Conservation (phyloP, 495 filamentous ascomycete species). For the Platismatia glauca region DNA sequence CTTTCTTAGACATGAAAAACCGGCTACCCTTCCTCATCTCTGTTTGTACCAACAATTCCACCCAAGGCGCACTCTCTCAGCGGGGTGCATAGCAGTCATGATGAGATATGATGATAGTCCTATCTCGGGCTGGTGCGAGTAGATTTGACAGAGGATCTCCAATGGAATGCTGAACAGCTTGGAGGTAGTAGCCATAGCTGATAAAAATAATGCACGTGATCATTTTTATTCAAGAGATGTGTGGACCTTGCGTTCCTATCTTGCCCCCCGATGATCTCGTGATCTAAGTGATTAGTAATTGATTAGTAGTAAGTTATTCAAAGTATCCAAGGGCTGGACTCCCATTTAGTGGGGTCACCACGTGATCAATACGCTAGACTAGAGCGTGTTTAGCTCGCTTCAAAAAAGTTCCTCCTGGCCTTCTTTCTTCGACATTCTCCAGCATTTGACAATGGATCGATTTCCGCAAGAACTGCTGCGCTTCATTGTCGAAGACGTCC, state of each 20-base stretch:
- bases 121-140: slow-evolving; percentile 1
- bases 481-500: background rate
- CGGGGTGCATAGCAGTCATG: too few species aligned
- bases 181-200: background rate
- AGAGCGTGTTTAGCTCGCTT: background rate
- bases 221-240: background rate
- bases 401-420: background rate
- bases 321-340: too few species aligned
- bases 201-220: too few species aligned
- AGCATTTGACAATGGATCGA: background rate
- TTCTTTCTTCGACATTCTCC: background rate
- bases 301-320: too few species aligned
- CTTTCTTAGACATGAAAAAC: background rate
- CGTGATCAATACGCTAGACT: too few species aligned
- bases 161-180: background rate
- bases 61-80: too few species aligned
- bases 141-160: background rate
- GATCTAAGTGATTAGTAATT: too few species aligned
- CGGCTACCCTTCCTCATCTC: background rate
- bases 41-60: too few species aligned
- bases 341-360: background rate
- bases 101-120: too few species aligned
- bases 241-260: background rate
- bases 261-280: too few species aligned
- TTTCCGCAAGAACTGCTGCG: background rate